These are phyloP conservation scores for Phaeosphaeriaceae sp. DNA, from an alignment of 2,329 filamentous ascomycete species.

Conservation along the genomic window DNA sequence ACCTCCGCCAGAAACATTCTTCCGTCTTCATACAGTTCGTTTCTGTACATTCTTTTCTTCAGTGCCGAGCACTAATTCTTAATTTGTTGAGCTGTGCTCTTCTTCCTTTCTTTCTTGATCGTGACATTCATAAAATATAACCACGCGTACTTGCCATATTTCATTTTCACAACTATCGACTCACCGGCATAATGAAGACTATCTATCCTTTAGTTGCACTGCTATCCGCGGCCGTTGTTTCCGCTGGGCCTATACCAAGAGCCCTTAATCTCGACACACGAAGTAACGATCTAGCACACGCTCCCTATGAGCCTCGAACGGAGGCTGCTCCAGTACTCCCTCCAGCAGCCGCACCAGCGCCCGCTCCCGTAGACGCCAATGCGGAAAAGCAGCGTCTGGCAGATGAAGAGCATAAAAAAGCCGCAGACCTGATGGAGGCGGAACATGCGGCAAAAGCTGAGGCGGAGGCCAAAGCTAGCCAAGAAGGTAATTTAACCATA, in stretches of 20 bases:
- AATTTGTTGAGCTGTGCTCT: slow-evolving; percentile 32
- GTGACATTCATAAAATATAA: slow-evolving; percentile 5
- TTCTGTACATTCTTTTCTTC: slow-evolving; percentile 20
- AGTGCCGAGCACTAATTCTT: slow-evolving; percentile 34
- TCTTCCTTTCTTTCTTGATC: slow-evolving; percentile 19
- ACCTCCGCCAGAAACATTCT: slow-evolving; percentile 3
- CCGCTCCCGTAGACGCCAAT: slow-evolving; percentile 2
- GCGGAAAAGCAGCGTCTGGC: slow-evolving; percentile 10
- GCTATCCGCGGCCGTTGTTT: slow-evolving; percentile 24
- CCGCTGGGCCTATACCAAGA: slow-evolving; percentile 26
- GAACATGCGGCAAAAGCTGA: slow-evolving; percentile 28
- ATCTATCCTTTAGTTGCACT: slow-evolving; percentile 31
- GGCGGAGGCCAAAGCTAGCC: slow-evolving; percentile 22
- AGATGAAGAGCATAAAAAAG: slow-evolving; percentile 15
- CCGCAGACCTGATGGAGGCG: slow-evolving; percentile 26
- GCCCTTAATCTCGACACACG: slow-evolving; percentile 3
- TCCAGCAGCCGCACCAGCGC: neutral
- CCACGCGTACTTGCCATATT: slow-evolving; percentile 3
- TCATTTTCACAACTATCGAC: neutral
- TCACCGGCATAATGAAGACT: slow-evolving; percentile 30
- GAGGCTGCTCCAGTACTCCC: slow-evolving; percentile 16
- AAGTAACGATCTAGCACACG: slow-evolving; percentile 12
- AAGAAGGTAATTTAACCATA: slow-evolving; percentile 10
- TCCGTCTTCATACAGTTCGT: slow-evolving; percentile 5
- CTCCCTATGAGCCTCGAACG: slow-evolving; percentile 16